Evolutionary conservation across 148 eudicot genomes (phyloP), one percentile per base, ranked within the genome.

Genomic region (Nyssa sinensis): DNA sequence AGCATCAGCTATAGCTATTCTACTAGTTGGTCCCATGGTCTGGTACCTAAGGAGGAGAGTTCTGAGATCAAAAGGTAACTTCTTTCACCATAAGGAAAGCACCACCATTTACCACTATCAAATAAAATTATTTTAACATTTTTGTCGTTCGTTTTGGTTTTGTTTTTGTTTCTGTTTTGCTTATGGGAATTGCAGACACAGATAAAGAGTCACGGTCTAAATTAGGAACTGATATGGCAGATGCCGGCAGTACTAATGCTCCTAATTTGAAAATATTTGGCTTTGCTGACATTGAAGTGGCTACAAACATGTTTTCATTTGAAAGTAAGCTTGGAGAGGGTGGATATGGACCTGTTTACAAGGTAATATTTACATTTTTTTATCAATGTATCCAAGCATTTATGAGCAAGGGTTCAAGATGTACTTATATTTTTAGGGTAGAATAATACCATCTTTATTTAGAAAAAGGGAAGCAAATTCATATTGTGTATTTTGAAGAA

Each of bases 301-400:
- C 83, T 29, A 85, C 88, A 74, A 39, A 68, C 21, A 67, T 70
- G 34, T 85, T 85, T 70, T 79, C 85, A 9, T 1, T 1, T 25
- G 55, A 58, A 49, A 79, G 74, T 39, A 81, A 79, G 80, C 81
- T 85, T 21, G 85, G 88, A 32, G 81, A 82, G 68, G 88, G 88
- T 70, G 88, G 88, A 25, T 85, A 19, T 77, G 88, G 85, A 58
- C 85, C 85, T 1, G 85, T 85, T 28, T 85, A 79, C 47, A 81
- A 82, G 85, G 88, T 85, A 80, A 25, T 49, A 57, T 68, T 58
- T 28, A 39, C 44, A 39, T 39, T 39, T 39, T 39, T 9, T 39
- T 0, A 39, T 39, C 9, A 44, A 44, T 44, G 51, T 7, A 41
- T 10, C 49, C 49, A 7, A 7, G n/a, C 11, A 7, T 41, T 41